Evolutionary conservation across 345 rosid species (phyloP).

Genomic region (Lepidium didymum): DNA sequence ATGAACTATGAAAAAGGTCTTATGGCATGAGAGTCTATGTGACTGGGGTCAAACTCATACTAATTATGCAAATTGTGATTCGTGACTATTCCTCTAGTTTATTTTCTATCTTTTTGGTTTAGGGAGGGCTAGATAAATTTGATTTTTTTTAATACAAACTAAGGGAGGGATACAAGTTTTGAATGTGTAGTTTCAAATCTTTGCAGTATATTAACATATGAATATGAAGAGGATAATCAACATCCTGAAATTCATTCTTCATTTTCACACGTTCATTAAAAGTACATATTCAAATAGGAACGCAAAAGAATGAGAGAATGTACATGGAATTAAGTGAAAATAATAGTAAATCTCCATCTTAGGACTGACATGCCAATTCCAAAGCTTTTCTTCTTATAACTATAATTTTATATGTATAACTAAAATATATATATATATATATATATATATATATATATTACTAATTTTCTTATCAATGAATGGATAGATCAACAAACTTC

Average conservation of each 20-base stretch:
- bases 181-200: background rate
- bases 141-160: no score
- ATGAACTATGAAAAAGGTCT: slow-evolving; percentile 14
- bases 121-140: background rate
- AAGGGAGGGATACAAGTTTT: background rate
- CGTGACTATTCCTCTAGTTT: slow-evolving; percentile 1
- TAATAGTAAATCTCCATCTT: background rate
- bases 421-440: no score
- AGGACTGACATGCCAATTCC: background rate
- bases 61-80: slow-evolving; percentile 5
- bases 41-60: slow-evolving; percentile 17
- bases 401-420: no score
- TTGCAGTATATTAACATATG: background rate
- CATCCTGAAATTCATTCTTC: background rate
- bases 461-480: no score
- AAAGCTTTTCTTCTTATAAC: background rate
- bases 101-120: slow-evolving; percentile 1
- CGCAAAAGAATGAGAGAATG: background rate
- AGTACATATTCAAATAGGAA: background rate
- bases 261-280: background rate
- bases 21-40: slow-evolving; percentile 19
- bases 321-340: background rate
- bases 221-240: background rate
- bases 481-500: no score
- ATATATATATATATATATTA: no score